phyloP scores from a whole-genome alignment of 2,329 filamentous ascomycete species.

The Pseudogymnoascus sp. region DNA sequence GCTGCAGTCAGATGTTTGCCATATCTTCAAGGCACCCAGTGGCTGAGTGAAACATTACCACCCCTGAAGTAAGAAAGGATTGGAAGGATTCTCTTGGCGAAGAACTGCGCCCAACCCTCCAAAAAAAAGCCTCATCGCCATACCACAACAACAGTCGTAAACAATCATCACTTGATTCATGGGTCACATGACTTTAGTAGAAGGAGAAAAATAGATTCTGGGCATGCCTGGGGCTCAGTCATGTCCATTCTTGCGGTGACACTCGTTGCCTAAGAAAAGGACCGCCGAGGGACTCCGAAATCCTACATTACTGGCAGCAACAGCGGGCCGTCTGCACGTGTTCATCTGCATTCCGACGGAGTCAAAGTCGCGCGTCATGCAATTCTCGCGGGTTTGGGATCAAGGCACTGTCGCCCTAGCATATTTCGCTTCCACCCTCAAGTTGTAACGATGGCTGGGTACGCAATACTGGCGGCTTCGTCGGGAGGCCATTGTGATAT shows the following conservation, averaged over 20 bases:
- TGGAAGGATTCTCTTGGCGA: background rate
- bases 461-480: conserved; percentile 3
- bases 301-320: background rate
- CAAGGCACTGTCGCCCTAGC: conserved; percentile 1
- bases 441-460: conserved; percentile 1
- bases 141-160: background rate
- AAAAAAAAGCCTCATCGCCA: background rate
- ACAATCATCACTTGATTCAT: background rate
- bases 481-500: conserved; percentile 7
- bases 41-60: background rate
- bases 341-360: background rate
- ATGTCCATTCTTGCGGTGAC: background rate
- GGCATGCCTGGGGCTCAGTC: background rate
- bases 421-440: background rate
- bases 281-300: background rate
- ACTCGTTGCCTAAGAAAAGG: background rate
- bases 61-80: background rate
- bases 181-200: background rate
- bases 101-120: background rate
- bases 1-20: background rate
- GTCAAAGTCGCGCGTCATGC: background rate
- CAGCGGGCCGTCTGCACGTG: background rate
- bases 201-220: background rate
- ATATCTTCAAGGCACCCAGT: background rate
- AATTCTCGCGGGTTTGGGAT: background rate